Base-by-base conservation (phyloP, 768 basidiomycete genomes). In the Rhizopogon salebrosus region DNA sequence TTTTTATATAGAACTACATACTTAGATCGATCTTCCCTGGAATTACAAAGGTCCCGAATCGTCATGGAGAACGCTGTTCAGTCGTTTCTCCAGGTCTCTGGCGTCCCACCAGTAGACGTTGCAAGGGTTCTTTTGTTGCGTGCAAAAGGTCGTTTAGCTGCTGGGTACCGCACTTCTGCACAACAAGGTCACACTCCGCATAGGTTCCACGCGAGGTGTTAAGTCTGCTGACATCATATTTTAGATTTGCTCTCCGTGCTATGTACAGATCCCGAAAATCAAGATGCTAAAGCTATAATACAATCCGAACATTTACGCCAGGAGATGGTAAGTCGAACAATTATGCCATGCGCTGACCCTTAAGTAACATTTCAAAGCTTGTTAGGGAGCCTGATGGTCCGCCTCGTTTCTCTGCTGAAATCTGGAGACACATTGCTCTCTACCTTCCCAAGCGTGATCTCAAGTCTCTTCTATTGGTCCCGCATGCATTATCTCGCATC, bases 401-500 rank as follows among this genome's bases (percentile, higher is more conserved):
- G 16, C 79, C 79, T 36, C 75, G 76, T 18, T 80, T 88, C 59
- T 86, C 85, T 3, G 72, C 73, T 6, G 87, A 89, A 67, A 80
- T 88, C 48, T 89, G 87, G 87, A 73, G 82, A 34, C 80, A 87
- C 62, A 34, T 34, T 11, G 9, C 31, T 34, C 31, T 34, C 10
- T 34, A 75, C 59, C 75, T 89, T 5, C 81, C 85, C 0, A 75
- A 79, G 18, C 76, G 77, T 9, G 87, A 89, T 63, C 78, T 88
- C 48, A 84, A 80, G 60, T 76, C 82, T 1, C 70, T 87, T 0
- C 71, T 88, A 1, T 76, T 79, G 48, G 76, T 89, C 3, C 84
- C 85, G 0, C 83, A 87, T 56, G 75, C 75, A 16, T 71, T 87
- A 34, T 87, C 86, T 2, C 79, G 82, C 36, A 80, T 88, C 43